phyloP scores from a whole-genome alignment of 2,329 filamentous ascomycete species.

The Teratosphaeria zuluensis region DNA sequence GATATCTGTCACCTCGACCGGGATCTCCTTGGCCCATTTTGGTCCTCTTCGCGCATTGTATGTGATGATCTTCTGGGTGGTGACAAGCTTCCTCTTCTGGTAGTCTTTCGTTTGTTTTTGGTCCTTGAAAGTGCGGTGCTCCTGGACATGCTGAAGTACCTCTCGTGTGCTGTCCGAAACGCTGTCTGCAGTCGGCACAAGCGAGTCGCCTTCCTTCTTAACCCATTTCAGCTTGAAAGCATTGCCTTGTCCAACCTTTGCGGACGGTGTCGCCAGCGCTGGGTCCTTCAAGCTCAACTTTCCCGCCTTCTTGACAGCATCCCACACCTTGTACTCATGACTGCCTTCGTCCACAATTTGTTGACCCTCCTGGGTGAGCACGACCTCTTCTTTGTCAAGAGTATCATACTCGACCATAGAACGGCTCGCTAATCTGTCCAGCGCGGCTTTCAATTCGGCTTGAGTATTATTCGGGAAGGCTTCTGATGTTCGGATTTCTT shows the following conservation, averaged over 20 bases:
- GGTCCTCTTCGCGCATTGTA: slow-evolving; percentile 78
- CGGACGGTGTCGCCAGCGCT: slow-evolving; percentile 60
- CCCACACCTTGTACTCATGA: slow-evolving; percentile 44
- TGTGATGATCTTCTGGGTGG: slow-evolving; percentile 70
- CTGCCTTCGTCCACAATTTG: slow-evolving; percentile 51
- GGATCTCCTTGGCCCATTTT: slow-evolving; percentile 80
- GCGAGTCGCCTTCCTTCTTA: slow-evolving; percentile 50
- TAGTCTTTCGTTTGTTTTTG: slow-evolving; percentile 69
- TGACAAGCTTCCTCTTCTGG: slow-evolving; percentile 85
- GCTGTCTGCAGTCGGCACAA: slow-evolving; percentile 52
- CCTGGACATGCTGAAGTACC: slow-evolving; percentile 62
- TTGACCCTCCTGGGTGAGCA: slow-evolving; percentile 71
- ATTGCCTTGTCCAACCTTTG: slow-evolving; percentile 85
- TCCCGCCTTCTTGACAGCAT: slow-evolving; percentile 36
- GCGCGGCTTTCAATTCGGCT: slow-evolving; percentile 64
- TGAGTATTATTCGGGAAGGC: slow-evolving; percentile 26
- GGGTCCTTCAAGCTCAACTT: slow-evolving; percentile 39
- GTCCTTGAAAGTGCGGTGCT: slow-evolving; percentile 60
- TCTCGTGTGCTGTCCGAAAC: slow-evolving; percentile 73
- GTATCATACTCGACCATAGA: slow-evolving; percentile 82
- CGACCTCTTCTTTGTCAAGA: slow-evolving; percentile 65
- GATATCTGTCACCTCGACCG: slow-evolving; percentile 89
- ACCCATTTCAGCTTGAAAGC: slow-evolving; percentile 72
- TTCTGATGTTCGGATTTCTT: slow-evolving; percentile 19
- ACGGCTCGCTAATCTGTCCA: slow-evolving; percentile 76